Base-by-base conservation (phyloP, 1,139 yeast genomes). In the Suhomyces panamericanus region DNA sequence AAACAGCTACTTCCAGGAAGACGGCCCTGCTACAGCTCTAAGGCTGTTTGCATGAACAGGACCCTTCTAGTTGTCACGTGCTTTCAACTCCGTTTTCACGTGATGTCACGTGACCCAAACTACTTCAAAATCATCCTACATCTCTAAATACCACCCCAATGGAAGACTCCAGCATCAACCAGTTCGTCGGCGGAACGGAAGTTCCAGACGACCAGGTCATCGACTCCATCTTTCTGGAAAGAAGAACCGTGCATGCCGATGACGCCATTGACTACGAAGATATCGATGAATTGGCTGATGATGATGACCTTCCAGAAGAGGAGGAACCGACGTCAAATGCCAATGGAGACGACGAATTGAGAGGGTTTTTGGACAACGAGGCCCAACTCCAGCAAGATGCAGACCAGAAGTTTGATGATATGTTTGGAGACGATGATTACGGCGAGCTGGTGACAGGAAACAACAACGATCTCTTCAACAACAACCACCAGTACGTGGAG, bases 201-300 rank as follows among this genome's bases (percentile, higher is more conserved):
- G 53, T 65, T 13, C 70, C 70, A 7, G 65, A 67, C 46, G 74
- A 68, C 35, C 60, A 60, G 22, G 56, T 69, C 34, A 70, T 73
- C 13, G 73, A 70, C 39, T 67, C 72, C 31, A 73, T 74, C 45
- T 73, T 72, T 52, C 58, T 53, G 48, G 73, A 70, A 35, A 58
- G 63, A 24, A 59, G 58, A 34, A 80, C 84, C 0, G 62, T 77
- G 47, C 98, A 91, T 63, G 93, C 95, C 1, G 96, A 82, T 5
- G 93, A 91, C 62, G 98, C 99, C n/a, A 72, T 90, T 36, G 98
- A 93, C 64, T 93, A 87, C 61, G 97, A 89, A 58, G 96, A 89
- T 60, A 95, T 88, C 53, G 98, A 91, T 55, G 97, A 91, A 62
- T 72, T 93, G 46, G 98, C 98, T 0, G 98, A 73, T n/a, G 77